Evolutionary conservation across 2,329 filamentous ascomycete species (phyloP), one percentile per base, ranked within the genome.

Genomic region (Aureobasidium musti): DNA sequence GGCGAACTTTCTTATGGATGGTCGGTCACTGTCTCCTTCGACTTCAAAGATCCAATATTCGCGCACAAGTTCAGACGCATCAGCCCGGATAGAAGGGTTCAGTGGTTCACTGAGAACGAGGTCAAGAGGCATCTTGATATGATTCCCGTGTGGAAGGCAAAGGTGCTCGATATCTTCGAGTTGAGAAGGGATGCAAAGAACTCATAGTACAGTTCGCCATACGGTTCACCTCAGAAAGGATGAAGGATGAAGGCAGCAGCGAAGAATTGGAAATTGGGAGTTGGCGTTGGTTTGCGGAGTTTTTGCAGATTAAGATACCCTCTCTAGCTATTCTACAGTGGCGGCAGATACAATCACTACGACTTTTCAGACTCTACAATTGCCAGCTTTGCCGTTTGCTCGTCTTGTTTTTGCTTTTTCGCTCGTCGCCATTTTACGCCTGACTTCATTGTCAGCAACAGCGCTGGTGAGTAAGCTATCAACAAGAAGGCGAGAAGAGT

Each of bases 401-500:
- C n/a, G 23, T 69, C 68, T 19, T 67, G 67, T 49, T 72, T 72
- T 26, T 69, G 68, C 52, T 67, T 72, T 67, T 72, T 73, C 59
- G 67, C 72, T 54, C 68, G 67, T 63, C 75, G 67, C 74, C 74
- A 74, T 45, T 56, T n/a, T 14, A 72, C 67, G 11, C 73, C 73
- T 43, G 69, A 72, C 35, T 68, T 68, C 68, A 74, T 72, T 11
- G 68, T 69, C 30, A 68, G 66, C 5, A 74, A 28, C 26, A 72
- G 66, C 5, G 68, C 69, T 8, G 67, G 43, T 3, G 59, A 68
- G 0, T 70, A 70, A 2, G 70, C 52, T 14, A 71, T 39, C 14
- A 74, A 69, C 5, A 75, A 39, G 7, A 71, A 45, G 19, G 73
- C 74, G 28, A 81, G 67, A 1, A 77, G 71, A 0, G 78, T 81